Conservation (phyloP, 1,284 basidiomycete species). For the Spongiforma sp. region DNA sequence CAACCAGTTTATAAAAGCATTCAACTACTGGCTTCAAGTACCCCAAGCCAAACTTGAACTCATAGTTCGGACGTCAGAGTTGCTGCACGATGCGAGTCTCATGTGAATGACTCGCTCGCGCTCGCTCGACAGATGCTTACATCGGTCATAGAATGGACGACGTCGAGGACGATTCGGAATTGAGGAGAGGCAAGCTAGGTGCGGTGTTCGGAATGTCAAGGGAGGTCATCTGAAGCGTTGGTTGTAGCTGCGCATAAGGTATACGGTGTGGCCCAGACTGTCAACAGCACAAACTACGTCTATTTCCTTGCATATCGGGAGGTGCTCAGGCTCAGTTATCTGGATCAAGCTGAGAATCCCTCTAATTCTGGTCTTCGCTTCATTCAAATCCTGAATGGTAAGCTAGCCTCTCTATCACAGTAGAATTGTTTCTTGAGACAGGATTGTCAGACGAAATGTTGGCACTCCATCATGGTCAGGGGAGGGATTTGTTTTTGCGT, state of each 20-base stretch:
- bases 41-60: constrained; percentile 71
- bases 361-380: constrained; percentile 42
- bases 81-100: constrained; percentile 93
- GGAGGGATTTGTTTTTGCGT: constrained; percentile 81
- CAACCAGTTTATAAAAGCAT: constrained; percentile 87
- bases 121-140: background rate
- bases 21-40: constrained; percentile 94
- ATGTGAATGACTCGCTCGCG: constrained; percentile 15
- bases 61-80: constrained; percentile 83
- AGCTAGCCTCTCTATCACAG: background rate
- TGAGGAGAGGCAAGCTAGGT: constrained; percentile 78
- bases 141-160: constrained; percentile 70
- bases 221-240: background rate
- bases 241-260: constrained; percentile 76
- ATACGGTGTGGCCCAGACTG: constrained; percentile 82
- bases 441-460: constrained; percentile 66
- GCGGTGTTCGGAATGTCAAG: constrained; percentile 2
- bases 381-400: constrained; percentile 74
- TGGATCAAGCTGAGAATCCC: constrained; percentile 7
- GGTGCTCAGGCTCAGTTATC: constrained; percentile 48
- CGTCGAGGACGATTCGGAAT: constrained; percentile 81
- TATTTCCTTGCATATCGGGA: constrained; percentile 92
- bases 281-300: constrained; percentile 87
- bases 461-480: constrained; percentile 82
- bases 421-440: background rate